These are phyloP conservation scores for Magnolia kwangsiensis DNA, from an alignment of 164 flowering plant genomes.

Conservation along the genomic window DNA sequence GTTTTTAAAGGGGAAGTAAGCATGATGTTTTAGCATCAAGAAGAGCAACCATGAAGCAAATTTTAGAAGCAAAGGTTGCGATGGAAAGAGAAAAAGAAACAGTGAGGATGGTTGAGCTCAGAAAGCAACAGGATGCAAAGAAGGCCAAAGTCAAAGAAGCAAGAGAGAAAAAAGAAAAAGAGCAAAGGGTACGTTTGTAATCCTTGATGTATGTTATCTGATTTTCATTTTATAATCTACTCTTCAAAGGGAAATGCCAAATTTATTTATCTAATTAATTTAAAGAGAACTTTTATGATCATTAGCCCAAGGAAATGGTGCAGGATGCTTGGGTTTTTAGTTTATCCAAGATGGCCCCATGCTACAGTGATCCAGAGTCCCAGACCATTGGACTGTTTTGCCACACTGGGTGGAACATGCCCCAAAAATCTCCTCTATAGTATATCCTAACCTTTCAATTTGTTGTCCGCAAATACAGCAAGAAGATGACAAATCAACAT, in stretches of 20 bases:
- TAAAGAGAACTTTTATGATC: background rate
- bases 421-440: background rate
- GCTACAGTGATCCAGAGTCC: background rate
- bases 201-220: background rate
- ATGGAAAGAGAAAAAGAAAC: slow-evolving; percentile 10
- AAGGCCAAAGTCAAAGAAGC: slow-evolving; percentile 1
- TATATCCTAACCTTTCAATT: background rate
- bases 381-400: background rate
- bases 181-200: slow-evolving; percentile 8
- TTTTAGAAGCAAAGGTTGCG: background rate
- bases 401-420: background rate
- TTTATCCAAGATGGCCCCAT: background rate
- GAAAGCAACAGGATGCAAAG: slow-evolving; percentile 4
- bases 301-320: background rate
- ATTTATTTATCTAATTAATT: background rate
- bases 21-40: slow-evolving; percentile 5
- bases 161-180: slow-evolving; percentile 13
- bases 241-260: background rate
- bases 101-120: slow-evolving; percentile 4
- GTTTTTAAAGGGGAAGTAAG: slow-evolving; percentile 4
- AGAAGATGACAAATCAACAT: background rate
- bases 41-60: slow-evolving; percentile 11
- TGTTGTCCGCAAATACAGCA: background rate
- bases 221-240: background rate
- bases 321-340: too few species aligned